Evolutionary conservation across 768 basidiomycete species (phyloP), one percentile per base, ranked within the genome.

Genomic region (Inosperma sp.): DNA sequence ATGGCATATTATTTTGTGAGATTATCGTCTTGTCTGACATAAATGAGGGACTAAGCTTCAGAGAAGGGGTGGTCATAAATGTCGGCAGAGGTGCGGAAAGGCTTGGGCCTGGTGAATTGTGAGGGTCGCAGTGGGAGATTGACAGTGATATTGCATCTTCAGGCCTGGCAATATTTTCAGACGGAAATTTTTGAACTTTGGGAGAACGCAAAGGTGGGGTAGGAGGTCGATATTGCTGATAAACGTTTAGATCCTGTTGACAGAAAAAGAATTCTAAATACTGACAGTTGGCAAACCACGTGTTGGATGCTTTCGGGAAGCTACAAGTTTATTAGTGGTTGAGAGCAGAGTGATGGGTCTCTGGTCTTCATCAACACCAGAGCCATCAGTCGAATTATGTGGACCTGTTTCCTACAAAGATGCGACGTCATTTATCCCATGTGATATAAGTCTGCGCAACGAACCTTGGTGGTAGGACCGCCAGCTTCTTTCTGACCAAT

Each of bases 171-270:
- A 34, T 34, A 25, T 46, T 34, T 16, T 34, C 45, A 25, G 22
- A 21, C 16, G 13, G n/a, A 34, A 14, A 25, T 42, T 40, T n/a
- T n/a, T n/a, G n/a, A n/a, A n/a, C n/a, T n/a, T 27, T 61, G 52
- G 26, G 65, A 25, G 66, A 62, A 16, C 70, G 72, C 21, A 80
- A 63, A 22, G 80, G 80, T 3, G 80, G 80, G 1, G 80, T 82
- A 4, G 80, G 80, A 36, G 80, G 79, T n/a, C 80, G 74, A 61
- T 79, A 82, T 27, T 70, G 63, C 80, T 80, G 17, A 29, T 30
- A 23, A 7, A 26, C 26, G 13, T 35, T 10, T 7, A 21, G n/a
- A 19, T 14, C 5, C 10, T 25, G 13, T 9, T 17, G 29, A 23
- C 10, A 39, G 49, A 45, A 54, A 49, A 19, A 7, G 34, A 14